These are phyloP conservation scores for Zasmidium cellare DNA, from an alignment of 2,329 filamentous ascomycete species.

Conservation along the genomic window DNA sequence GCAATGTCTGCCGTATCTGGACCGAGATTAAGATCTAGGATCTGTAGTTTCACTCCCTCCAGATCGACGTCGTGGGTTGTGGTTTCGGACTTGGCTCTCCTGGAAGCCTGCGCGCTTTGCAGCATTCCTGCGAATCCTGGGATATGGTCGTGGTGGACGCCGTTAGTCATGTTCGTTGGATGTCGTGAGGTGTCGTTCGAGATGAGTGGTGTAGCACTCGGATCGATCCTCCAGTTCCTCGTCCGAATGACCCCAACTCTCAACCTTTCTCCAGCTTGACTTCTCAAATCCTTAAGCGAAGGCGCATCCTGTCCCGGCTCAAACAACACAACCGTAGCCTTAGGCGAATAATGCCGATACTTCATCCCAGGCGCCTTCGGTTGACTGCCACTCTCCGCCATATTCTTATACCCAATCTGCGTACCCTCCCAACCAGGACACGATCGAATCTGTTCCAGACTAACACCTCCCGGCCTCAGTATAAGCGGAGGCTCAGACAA, in stretches of 20 bases:
- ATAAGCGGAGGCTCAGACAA: conserved; percentile 78
- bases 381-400: conserved; percentile 61
- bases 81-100: conserved; percentile 9
- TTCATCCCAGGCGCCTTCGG: conserved; percentile 97
- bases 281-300: conserved; percentile 30
- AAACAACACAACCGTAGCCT: conserved; percentile 71
- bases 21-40: conserved; percentile 74
- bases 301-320: conserved; percentile 54
- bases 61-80: conserved; percentile 7
- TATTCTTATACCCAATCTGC: conserved; percentile 75
- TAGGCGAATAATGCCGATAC: conserved; percentile 95
- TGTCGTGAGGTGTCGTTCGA: neutral
- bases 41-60: conserved; percentile 19
- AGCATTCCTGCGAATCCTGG: conserved; percentile 31
- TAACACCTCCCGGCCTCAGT: conserved; percentile 81
- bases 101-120: conserved; percentile 17
- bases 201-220: neutral
- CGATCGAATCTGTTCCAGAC: conserved; percentile 72
- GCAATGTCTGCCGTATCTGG: conserved; percentile 72
- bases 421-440: conserved; percentile 82
- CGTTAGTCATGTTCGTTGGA: conserved; percentile 12
- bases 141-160: conserved; percentile 10
- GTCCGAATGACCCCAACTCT: conserved; percentile 44
- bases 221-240: conserved; percentile 33
- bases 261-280: conserved; percentile 24